A percentile compares a stretch with the other conserved stretches of the same genome.
Conservation (phyloP, 2,329 filamentous ascomycete species). For the Fusarium albosuccineum region DNA sequence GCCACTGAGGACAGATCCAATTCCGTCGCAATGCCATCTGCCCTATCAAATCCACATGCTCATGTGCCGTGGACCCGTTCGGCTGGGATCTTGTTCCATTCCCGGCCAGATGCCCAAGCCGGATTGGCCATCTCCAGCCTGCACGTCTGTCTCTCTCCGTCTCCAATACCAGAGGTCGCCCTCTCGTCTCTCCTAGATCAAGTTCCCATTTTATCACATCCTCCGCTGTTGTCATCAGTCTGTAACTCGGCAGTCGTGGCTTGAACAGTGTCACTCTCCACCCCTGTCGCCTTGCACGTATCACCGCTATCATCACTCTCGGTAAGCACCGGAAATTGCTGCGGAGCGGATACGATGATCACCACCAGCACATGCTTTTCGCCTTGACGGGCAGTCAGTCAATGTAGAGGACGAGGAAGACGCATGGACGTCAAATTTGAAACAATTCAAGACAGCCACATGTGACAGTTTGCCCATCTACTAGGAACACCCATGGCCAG, state of each 20-base stretch:
- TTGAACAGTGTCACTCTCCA: background rate
- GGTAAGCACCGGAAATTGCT: conserved; percentile 25
- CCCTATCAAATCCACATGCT: conserved; percentile 5
- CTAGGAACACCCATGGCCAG: background rate
- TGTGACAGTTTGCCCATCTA: conserved; percentile 6
- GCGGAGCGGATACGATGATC: conserved; percentile 18
- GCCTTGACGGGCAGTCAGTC: background rate
- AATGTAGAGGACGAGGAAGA: background rate
- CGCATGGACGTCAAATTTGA: background rate
- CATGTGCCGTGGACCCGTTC: conserved; percentile 2
- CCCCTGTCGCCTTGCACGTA: background rate
- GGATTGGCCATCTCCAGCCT: conserved; percentile 27
- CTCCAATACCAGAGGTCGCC: too few species aligned
- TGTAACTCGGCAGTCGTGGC: background rate
- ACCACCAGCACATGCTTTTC: background rate
- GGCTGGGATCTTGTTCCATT: conserved; percentile 34
- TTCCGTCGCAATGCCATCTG: background rate
- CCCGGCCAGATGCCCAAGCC: conserved; percentile 25
- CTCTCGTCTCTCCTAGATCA: too few species aligned
- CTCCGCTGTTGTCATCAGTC: background rate
- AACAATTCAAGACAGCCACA: conserved; percentile 1
- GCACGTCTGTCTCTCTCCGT: conserved; percentile 6
- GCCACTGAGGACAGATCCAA: conserved; percentile 12
- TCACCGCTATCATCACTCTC: background rate
- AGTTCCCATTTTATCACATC: background rate